phyloP scores from a whole-genome alignment of 108 stramenopile genomes.

The Nitzschia inconspicua region DNA sequence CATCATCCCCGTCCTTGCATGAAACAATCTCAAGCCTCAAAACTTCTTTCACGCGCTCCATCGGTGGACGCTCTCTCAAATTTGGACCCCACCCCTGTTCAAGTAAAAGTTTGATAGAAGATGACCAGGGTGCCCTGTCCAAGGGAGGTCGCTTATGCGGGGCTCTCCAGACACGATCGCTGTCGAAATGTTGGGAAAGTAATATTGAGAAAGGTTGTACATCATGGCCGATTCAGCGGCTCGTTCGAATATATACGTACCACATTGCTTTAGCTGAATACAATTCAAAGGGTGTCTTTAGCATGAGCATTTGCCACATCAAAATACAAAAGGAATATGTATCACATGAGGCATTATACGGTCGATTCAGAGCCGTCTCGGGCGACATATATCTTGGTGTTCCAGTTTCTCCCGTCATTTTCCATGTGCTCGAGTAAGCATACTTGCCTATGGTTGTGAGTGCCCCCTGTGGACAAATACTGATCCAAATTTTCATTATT shows the following conservation, averaged over 20 bases:
- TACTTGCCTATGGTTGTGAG: no score
- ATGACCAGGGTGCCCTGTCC: slow-evolving; percentile 13
- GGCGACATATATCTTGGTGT: slow-evolving; percentile 51
- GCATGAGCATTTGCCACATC: slow-evolving; percentile 62
- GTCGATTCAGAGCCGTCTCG: no score
- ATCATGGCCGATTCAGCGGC: no score
- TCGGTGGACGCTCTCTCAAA: slow-evolving; percentile 5
- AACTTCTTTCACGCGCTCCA: slow-evolving; percentile 11
- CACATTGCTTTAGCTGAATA: no score
- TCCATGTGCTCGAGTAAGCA: no score
- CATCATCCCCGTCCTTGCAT: slow-evolving; percentile 18
- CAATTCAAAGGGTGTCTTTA: slow-evolving; percentile 42
- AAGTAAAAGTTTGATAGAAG: slow-evolving; percentile 9
- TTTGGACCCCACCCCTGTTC: slow-evolving; percentile 19
- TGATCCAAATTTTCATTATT: no score
- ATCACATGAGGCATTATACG: slow-evolving; percentile 70
- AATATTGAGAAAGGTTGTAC: no score
- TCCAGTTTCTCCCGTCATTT: slow-evolving; percentile 39
- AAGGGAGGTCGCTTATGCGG: slow-evolving; percentile 27
- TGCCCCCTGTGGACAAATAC: no score
- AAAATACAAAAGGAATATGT: slow-evolving; percentile 74
- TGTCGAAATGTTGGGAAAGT: no score
- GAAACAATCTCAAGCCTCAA: slow-evolving; percentile 12
- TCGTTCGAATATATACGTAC: slow-evolving; percentile 11
- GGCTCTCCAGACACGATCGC: slow-evolving; percentile 25